These are phyloP conservation scores for Annulohypoxylon maeteangense DNA, from an alignment of 495 filamentous ascomycete genomes.

Conservation along the genomic window DNA sequence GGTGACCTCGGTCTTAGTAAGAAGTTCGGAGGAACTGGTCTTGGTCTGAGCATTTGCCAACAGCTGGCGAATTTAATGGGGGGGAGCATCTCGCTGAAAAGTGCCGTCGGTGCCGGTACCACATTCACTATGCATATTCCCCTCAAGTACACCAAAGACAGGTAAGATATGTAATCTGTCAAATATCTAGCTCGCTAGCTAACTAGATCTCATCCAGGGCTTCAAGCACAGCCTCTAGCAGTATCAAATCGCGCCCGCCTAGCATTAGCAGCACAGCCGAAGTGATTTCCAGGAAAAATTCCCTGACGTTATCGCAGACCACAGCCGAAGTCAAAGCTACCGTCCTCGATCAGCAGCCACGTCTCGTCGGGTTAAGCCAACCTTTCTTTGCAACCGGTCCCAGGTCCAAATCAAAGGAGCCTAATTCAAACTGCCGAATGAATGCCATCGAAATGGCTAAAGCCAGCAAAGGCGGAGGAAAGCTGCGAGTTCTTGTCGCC, in stretches of 20 bases:
- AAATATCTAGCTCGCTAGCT: conserved; percentile 20
- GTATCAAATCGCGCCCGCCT: conserved; percentile 74
- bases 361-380: conserved; percentile 83
- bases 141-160: conserved; percentile 77
- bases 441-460: conserved; percentile 60
- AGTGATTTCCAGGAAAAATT: conserved; percentile 59
- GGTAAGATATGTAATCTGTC: conserved; percentile 48
- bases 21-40: conserved; percentile 90
- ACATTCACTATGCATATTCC: conserved; percentile 88
- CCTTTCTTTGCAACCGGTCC: conserved; percentile 81
- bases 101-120: conserved; percentile 77
- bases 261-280: conserved; percentile 82
- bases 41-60: conserved; percentile 88
- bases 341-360: conserved; percentile 68
- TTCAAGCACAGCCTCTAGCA: conserved; percentile 60
- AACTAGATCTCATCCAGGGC: conserved; percentile 51
- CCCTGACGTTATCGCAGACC: conserved; percentile 43
- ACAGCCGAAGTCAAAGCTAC: conserved; percentile 46
- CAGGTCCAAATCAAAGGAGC: conserved; percentile 18
- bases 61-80: conserved; percentile 87
- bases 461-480: conserved; percentile 67
- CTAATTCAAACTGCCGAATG: conserved; percentile 53
- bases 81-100: conserved; percentile 76
- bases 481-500: conserved; percentile 86
- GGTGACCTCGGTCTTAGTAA: conserved; percentile 88